Percentiles rank a stretch among this genome's conserved stretches.
These are phyloP conservation scores for Yamadazyma kanchanaburiensis DNA, from an alignment of 1,139 yeast genomes.

Conservation along the genomic window DNA sequence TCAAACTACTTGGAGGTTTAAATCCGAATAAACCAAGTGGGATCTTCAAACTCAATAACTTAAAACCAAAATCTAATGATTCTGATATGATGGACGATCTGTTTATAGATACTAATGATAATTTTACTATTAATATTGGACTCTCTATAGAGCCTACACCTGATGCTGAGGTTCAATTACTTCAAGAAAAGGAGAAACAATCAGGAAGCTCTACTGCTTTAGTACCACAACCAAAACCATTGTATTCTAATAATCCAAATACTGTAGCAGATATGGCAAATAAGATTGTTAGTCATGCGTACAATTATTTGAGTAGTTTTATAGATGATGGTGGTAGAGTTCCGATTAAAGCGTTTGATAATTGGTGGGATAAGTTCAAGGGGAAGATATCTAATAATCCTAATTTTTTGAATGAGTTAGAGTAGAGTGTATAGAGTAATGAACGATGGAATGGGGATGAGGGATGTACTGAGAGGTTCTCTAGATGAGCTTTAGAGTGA, in stretches of 20 bases:
- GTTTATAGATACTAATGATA: constrained; percentile 27
- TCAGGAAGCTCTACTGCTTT: constrained; percentile 17
- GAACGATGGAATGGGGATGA: no score
- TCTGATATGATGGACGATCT: constrained; percentile 30
- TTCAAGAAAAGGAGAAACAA: constrained; percentile 27
- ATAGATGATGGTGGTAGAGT: constrained; percentile 76
- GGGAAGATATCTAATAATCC: constrained; percentile 76
- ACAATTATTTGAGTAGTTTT: constrained; percentile 84
- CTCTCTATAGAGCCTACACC: constrained; percentile 79
- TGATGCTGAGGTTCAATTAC: constrained; percentile 45
- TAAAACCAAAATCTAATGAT: constrained; percentile 16
- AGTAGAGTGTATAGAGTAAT: constrained; percentile 1
- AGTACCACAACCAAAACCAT: constrained; percentile 15
- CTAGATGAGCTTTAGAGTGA: no score
- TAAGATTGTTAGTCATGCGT: constrained; percentile 87
- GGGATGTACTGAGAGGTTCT: no score
- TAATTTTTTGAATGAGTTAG: constrained; percentile 57
- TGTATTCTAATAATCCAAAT: constrained; percentile 12
- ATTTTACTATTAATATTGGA: constrained; percentile 60
- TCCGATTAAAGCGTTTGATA: constrained; percentile 83
- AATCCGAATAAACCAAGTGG: constrained; percentile 83
- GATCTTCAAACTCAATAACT: constrained; percentile 71
- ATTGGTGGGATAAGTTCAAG: constrained; percentile 95
- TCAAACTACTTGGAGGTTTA: constrained; percentile 74
- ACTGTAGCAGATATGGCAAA: constrained; percentile 62